Percentiles rank a stretch among this genome's conserved stretches.
These are phyloP conservation scores for Alternaria panax DNA, from an alignment of 2,329 filamentous ascomycete genomes.

Conservation along the genomic window DNA sequence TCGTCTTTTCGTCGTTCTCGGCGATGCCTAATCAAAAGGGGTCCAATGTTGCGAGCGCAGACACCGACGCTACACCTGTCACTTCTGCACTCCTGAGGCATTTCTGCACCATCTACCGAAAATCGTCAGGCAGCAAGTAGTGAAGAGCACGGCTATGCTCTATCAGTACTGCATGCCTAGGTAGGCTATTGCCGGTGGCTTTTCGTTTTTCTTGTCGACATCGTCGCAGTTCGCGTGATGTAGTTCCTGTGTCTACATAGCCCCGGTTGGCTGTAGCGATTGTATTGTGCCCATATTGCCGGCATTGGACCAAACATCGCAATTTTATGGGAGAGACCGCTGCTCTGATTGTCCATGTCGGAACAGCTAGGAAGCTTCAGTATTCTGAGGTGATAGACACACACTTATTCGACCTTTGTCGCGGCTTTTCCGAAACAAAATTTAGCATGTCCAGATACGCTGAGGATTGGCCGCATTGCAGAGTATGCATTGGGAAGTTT, in stretches of 20 bases:
- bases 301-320: too few species aligned
- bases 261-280: too few species aligned
- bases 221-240: neutral
- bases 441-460: too few species aligned
- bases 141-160: neutral
- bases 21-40: slow-evolving; percentile 1
- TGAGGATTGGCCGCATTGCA: too few species aligned
- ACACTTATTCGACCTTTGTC: too few species aligned
- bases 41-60: neutral
- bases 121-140: neutral
- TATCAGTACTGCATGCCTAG: neutral
- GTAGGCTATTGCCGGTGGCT: neutral
- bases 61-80: neutral
- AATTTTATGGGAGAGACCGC: too few species aligned
- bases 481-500: too few species aligned
- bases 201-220: neutral
- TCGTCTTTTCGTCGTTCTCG: neutral
- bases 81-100: slow-evolving; percentile 2
- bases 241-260: neutral
- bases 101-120: neutral
- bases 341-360: too few species aligned
- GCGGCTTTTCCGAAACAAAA: too few species aligned
- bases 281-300: too few species aligned
- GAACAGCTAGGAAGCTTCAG: too few species aligned
- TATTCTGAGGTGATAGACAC: too few species aligned